These are phyloP conservation scores for Boletellus emodensis DNA, from an alignment of 768 basidiomycete species.

Conservation along the genomic window DNA sequence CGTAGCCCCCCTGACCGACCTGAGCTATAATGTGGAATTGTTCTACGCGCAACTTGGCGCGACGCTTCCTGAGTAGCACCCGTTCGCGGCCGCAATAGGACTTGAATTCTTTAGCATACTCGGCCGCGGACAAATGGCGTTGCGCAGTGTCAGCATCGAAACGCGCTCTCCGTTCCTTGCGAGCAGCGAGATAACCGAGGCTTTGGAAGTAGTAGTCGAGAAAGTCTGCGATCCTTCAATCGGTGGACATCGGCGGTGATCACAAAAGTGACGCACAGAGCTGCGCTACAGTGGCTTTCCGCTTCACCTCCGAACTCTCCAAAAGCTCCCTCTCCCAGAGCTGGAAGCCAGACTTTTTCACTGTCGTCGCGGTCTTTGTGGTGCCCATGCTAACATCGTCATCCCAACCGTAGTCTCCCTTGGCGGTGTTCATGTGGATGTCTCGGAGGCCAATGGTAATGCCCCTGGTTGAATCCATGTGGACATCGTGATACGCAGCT, in stretches of 20 bases:
- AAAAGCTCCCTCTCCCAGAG: conserved; percentile 85
- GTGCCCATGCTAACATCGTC: conserved; percentile 67
- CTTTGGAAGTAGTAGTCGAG: conserved; percentile 98
- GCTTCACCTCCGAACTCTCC: conserved; percentile 81
- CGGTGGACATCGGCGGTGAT: conserved; percentile 5
- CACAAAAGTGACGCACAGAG: conserved; percentile 60
- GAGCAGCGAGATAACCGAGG: conserved; percentile 80
- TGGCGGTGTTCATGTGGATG: conserved; percentile 65
- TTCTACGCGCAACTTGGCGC: conserved; percentile 88
- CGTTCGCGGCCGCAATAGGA: conserved; percentile 94
- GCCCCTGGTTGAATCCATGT: conserved; percentile 78
- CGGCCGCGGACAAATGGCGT: conserved; percentile 51
- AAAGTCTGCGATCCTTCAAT: conserved; percentile 58
- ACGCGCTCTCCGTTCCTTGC: conserved; percentile 77
- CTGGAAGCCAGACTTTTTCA: conserved; percentile 52
- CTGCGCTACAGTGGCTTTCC: conserved; percentile 96
- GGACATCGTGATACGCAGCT: conserved; percentile 50
- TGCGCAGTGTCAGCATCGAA: conserved; percentile 81
- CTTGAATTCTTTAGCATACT: conserved; percentile 78
- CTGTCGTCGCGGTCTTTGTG: conserved; percentile 37
- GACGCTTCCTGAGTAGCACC: conserved; percentile 84
- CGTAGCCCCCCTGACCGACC: conserved; percentile 98
- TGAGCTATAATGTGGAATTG: conserved; percentile 99
- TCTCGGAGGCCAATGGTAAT: conserved; percentile 44
- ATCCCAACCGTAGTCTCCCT: conserved; percentile 39